These are phyloP conservation scores for Annulohypoxylon maeteangense DNA, from an alignment of 495 filamentous ascomycete species.

Conservation along the genomic window DNA sequence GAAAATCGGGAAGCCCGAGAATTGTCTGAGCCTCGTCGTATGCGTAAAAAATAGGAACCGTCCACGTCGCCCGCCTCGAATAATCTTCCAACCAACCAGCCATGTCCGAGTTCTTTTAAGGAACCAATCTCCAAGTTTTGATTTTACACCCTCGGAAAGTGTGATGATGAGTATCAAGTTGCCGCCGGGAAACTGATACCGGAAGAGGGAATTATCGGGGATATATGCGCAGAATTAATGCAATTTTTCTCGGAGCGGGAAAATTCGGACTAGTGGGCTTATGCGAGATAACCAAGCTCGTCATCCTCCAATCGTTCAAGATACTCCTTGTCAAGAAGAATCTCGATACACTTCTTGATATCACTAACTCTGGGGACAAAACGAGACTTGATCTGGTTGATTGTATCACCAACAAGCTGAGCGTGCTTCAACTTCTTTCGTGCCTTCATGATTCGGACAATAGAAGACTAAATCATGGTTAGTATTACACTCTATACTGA, in stretches of 20 bases:
- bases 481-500: constrained; percentile 10
- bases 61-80: constrained; percentile 21
- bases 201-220: constrained; percentile 15
- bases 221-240: constrained; percentile 17
- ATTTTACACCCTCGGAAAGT: constrained; percentile 1
- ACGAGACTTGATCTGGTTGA: constrained; percentile 91
- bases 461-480: constrained; percentile 77
- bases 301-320: constrained; percentile 94
- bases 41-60: constrained; percentile 19
- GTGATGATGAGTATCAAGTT: constrained; percentile 14
- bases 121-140: constrained; percentile 12
- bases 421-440: constrained; percentile 98
- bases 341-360: constrained; percentile 99
- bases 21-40: background rate
- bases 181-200: constrained; percentile 11
- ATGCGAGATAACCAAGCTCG: constrained; percentile 91
- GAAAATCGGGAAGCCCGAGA: background rate
- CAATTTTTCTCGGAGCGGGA: background rate
- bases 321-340: constrained; percentile 98
- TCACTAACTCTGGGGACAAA: constrained; percentile 93
- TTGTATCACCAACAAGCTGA: constrained; percentile 91
- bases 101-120: constrained; percentile 14
- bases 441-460: constrained; percentile 99
- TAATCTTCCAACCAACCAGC: constrained; percentile 18
- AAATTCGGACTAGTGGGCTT: constrained; percentile 28